Evolutionary conservation across 2,329 filamentous ascomycete species (phyloP), one percentile per base, ranked within the genome.

Genomic region (Arthrobotrys megalospora): DNA sequence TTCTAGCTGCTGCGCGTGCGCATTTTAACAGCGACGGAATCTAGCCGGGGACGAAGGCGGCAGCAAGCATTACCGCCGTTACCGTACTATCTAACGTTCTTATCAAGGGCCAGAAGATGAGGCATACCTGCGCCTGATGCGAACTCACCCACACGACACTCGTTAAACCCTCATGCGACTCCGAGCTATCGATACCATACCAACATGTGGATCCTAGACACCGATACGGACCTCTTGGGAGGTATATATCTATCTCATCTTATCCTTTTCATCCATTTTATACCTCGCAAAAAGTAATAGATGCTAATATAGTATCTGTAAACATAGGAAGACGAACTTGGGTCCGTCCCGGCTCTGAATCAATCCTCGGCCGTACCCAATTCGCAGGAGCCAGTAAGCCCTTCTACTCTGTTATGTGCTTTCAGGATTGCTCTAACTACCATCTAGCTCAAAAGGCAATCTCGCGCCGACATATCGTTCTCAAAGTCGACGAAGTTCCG

Each of bases 401-500:
- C 3, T 28, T 28, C 21, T 50, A 28, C 6, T 53, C 16, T 43
- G 60, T 45, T 80, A 28, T 14, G 6, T 2, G 16, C 41, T 24
- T 28, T 28, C 24, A 28, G 24, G 24, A 28, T 28, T 28, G 36
- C 5, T 52, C 69, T 66, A 50, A 65, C 41, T 47, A 16, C 12
- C 53, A 77, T 64, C 65, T 68, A 38, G 89, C 91, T 5, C 89
- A 96, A 82, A 93, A 92, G 82, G 92, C 91, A 0, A 92, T 99
- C 60, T 99, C 96, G 36, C 89, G 95, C 71, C 93, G 96, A 82
- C 96, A 99, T 84, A 86, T 97, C 80, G 91, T 91, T 36, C 90
- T 99, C 63, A 88, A 90, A 48, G 90, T 98, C 6, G 89, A 88
- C 55, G 81, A 85, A 0, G 91, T 95, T 43, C 85, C 86, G 47